A percentile compares a stretch with the other conserved stretches of the same genome.
Conservation (phyloP, 345 rosid species). For the Alliaria petiolata region DNA sequence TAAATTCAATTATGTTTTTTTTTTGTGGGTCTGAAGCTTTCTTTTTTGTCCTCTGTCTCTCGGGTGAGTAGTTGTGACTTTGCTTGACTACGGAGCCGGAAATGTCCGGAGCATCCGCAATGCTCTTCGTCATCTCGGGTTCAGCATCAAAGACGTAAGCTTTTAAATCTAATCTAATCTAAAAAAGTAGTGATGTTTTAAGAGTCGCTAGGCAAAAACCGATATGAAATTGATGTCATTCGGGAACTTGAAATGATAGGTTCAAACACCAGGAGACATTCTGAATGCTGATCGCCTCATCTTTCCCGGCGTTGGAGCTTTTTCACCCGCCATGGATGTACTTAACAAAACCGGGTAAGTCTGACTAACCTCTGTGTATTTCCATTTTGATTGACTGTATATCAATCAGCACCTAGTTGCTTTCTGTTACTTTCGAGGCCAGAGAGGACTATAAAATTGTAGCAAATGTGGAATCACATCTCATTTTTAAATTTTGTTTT, state of each 20-base stretch:
- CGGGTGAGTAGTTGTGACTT: constrained; percentile 52
- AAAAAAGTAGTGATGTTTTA: neutral
- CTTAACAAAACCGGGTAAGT: constrained; percentile 72
- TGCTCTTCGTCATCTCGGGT: constrained; percentile 78
- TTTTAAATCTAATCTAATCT: neutral
- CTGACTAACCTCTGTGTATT: neutral
- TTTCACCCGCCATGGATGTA: constrained; percentile 92
- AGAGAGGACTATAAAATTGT: neutral
- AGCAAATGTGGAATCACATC: neutral
- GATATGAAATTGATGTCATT: neutral
- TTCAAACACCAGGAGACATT: constrained; percentile 75
- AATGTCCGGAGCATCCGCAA: constrained; percentile 87
- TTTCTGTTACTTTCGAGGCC: neutral
- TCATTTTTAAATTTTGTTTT: neutral
- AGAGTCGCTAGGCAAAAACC: too few species aligned
- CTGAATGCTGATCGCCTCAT: constrained; percentile 69
- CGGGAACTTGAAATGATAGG: constrained; percentile 41
- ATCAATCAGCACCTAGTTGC: neutral
- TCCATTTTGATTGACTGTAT: neutral
- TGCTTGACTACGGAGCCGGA: constrained; percentile 97
- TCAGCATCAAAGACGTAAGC: constrained; percentile 65
- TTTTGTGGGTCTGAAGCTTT: neutral
- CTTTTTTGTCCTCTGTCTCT: neutral
- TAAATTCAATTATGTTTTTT: neutral
- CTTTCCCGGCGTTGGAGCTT: constrained; percentile 95